phyloP scores from a whole-genome alignment of 2,329 filamentous ascomycete species.

The Pyrenophora tritici-repentis region DNA sequence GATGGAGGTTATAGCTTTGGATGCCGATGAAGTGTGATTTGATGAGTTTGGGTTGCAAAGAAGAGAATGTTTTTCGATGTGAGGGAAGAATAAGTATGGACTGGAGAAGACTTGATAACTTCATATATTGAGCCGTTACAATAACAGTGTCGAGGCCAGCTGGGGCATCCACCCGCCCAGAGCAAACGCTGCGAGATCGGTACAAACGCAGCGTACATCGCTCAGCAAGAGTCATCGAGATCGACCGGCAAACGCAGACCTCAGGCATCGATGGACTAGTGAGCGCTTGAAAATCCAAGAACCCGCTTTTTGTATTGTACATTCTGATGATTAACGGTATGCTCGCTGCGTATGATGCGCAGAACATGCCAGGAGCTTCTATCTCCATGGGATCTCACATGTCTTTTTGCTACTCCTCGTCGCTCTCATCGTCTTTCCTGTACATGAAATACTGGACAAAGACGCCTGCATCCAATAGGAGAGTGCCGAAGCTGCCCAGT shows the following conservation, averaged over 20 bases:
- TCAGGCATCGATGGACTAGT: background rate
- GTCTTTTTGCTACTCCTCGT: constrained; percentile 33
- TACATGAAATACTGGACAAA: constrained; percentile 95
- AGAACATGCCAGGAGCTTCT: background rate
- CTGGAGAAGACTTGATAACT: too few relatives aligned
- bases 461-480: constrained; percentile 82
- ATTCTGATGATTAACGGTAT: background rate
- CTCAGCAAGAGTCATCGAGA: background rate
- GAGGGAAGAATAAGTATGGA: too few relatives aligned
- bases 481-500: constrained; percentile 83
- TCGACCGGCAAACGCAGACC: background rate
- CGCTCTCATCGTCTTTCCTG: constrained; percentile 53
- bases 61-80: too few relatives aligned
- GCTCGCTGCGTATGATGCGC: background rate
- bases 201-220: background rate
- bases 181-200: too few relatives aligned
- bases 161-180: background rate
- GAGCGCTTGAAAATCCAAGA: background rate
- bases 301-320: background rate
- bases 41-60: background rate
- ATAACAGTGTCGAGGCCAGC: too few relatives aligned
- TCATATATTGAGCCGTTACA: too few relatives aligned
- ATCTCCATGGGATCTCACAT: background rate
- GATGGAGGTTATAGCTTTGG: background rate
- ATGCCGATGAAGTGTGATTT: background rate